These are phyloP conservation scores for Viola odorata DNA, from an alignment of 345 rosid species.

Conservation along the genomic window DNA sequence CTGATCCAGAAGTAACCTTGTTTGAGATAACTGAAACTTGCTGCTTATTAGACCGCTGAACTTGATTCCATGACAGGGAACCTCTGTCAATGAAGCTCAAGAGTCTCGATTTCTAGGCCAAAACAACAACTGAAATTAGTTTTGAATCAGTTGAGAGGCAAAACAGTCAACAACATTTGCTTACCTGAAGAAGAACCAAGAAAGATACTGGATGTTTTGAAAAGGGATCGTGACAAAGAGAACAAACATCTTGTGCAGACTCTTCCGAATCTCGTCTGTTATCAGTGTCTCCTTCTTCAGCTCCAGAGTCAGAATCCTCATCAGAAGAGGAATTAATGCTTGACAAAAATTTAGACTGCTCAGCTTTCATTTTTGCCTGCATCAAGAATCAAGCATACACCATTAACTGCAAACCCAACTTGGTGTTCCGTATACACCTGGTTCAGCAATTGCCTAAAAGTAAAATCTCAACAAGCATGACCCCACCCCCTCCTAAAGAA, in stretches of 20 bases:
- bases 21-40: slow-evolving; percentile 20
- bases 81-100: slow-evolving; percentile 68
- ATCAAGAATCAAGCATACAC: slow-evolving; percentile 15
- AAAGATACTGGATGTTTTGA: slow-evolving; percentile 71
- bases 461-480: too few species aligned
- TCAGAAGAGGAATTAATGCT: slow-evolving; percentile 42
- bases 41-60: slow-evolving; percentile 33
- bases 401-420: slow-evolving; percentile 5
- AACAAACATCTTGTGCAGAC: slow-evolving; percentile 58
- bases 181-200: slow-evolving; percentile 87
- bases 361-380: slow-evolving; percentile 98
- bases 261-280: slow-evolving; percentile 34
- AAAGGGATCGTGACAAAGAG: slow-evolving; percentile 80
- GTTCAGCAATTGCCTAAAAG: not conserved
- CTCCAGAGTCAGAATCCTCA: slow-evolving; percentile 38
- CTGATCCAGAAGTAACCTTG: slow-evolving; percentile 26
- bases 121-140: slow-evolving; percentile 2
- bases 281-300: slow-evolving; percentile 42
- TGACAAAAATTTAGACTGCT: slow-evolving; percentile 84
- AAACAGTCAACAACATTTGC: slow-evolving; percentile 9
- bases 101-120: slow-evolving; percentile 80
- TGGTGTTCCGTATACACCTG: slow-evolving; percentile 1
- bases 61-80: slow-evolving; percentile 64
- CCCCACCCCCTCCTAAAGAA: too few species aligned
- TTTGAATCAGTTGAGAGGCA: not conserved